Conservation (phyloP, 2,329 filamentous ascomycete species). For the Elsinoe fawcettii region DNA sequence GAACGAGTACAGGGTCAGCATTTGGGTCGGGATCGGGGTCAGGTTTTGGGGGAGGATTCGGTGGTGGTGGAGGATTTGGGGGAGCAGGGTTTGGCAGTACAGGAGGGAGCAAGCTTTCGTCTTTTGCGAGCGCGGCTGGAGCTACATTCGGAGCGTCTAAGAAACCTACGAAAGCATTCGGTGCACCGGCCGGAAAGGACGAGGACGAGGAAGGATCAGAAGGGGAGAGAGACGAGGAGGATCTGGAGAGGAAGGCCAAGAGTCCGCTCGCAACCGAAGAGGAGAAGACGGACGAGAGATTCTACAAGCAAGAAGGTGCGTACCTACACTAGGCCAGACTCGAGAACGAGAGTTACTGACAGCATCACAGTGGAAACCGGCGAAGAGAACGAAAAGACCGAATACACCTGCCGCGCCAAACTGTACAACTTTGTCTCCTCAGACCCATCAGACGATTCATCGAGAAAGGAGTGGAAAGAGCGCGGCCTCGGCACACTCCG, state of each 20-base stretch:
- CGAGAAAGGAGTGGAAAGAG: constrained; percentile 72
- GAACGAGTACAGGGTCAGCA: constrained; percentile 20
- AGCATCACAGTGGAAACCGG: constrained; percentile 64
- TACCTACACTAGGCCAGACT: constrained; percentile 15
- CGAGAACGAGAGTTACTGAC: constrained; percentile 24
- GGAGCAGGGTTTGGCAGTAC: constrained; percentile 30
- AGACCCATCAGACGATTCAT: constrained; percentile 29
- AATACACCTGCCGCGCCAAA: constrained; percentile 71
- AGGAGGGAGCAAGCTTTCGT: constrained; percentile 46
- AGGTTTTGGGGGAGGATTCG: constrained; percentile 28
- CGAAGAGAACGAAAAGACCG: constrained; percentile 71
- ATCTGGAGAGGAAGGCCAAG: constrained; percentile 32
- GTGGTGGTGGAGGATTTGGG: constrained; percentile 26
- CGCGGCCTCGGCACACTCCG: constrained; percentile 77
- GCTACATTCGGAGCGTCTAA: constrained; percentile 46
- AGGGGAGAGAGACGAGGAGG: constrained; percentile 44
- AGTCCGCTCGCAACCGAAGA: constrained; percentile 44
- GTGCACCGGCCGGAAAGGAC: constrained; percentile 61
- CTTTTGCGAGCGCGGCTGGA: constrained; percentile 50
- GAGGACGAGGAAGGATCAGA: constrained; percentile 46
- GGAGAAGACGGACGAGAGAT: constrained; percentile 56
- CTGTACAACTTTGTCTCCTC: constrained; percentile 70
- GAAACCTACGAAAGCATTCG: constrained; percentile 62
- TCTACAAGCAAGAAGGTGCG: constrained; percentile 58
- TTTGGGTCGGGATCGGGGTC: constrained; percentile 38